Percentiles rank a stretch among this genome's conserved stretches.
Evolutionary conservation across 495 filamentous ascomycete genomes (phyloP).

Genomic region (Tuber indicum): DNA sequence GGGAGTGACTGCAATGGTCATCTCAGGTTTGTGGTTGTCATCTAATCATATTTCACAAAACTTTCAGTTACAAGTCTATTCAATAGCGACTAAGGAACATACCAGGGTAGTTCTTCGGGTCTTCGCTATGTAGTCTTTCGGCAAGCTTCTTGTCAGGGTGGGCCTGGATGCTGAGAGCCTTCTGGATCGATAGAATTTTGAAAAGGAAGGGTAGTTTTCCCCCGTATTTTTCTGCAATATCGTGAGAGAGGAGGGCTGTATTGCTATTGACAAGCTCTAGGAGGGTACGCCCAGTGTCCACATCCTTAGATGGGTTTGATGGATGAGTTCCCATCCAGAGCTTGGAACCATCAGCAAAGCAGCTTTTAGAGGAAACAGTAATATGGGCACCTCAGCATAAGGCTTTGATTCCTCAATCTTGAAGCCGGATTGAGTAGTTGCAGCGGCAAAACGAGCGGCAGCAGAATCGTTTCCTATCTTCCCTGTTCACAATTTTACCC

Average conservation of each 20-base stretch:
- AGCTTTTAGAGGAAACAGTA: not conserved
- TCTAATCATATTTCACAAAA: conserved; percentile 48
- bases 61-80: not conserved
- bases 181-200: conserved; percentile 90
- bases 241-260: conserved; percentile 64
- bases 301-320: conserved; percentile 84
- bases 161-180: conserved; percentile 93
- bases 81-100: conserved; percentile 12
- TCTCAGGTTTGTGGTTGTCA: conserved; percentile 99
- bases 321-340: conserved; percentile 99
- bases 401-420: conserved; percentile 72
- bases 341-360: conserved; percentile 45
- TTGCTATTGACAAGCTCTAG: conserved; percentile 89
- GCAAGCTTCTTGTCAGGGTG: conserved; percentile 98
- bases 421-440: conserved; percentile 64
- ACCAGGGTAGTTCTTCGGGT: conserved; percentile 90
- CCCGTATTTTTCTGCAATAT: conserved; percentile 65
- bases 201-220: conserved; percentile 88
- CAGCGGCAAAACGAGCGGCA: conserved; percentile 70
- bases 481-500: conserved; percentile 47
- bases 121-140: conserved; percentile 73
- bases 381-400: conserved; percentile 68
- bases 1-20: conserved; percentile 93
- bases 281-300: conserved; percentile 74
- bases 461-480: conserved; percentile 77